These are phyloP conservation scores for Crepidotus variabilis DNA, from an alignment of 768 basidiomycete genomes.

Conservation along the genomic window DNA sequence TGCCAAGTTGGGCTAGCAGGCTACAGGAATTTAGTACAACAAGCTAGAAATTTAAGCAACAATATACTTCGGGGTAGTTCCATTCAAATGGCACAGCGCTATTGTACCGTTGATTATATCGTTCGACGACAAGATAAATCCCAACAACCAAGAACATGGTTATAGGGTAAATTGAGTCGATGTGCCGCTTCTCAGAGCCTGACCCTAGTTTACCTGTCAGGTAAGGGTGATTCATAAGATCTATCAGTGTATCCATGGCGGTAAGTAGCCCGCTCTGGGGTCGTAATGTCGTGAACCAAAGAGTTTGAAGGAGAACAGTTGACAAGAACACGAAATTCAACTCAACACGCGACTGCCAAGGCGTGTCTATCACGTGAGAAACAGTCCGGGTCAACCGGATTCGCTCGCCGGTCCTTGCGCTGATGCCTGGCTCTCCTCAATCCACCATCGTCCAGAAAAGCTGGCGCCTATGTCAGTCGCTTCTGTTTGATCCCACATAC, in stretches of 20 bases:
- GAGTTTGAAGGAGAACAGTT: not conserved
- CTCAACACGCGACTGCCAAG: not conserved
- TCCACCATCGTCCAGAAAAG: constrained; percentile 11
- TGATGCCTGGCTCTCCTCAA: constrained; percentile 9
- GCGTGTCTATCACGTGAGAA: not conserved
- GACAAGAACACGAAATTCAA: not conserved
- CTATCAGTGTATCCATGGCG: constrained; percentile 42
- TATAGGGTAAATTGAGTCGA: constrained; percentile 65
- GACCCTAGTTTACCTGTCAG: constrained; percentile 45
- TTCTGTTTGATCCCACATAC: constrained; percentile 52
- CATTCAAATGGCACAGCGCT: constrained; percentile 67
- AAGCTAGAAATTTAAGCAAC: not conserved
- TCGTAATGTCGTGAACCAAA: not conserved
- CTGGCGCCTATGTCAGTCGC: constrained; percentile 20
- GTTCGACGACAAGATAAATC: constrained; percentile 74
- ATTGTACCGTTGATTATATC: constrained; percentile 72
- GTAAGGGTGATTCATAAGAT: constrained; percentile 51
- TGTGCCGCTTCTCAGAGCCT: constrained; percentile 46
- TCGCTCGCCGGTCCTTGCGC: not conserved
- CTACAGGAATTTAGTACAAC: constrained; percentile 24
- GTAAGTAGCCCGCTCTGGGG: not conserved
- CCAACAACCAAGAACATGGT: constrained; percentile 72
- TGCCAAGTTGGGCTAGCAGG: constrained; percentile 58
- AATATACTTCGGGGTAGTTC: constrained; percentile 54
- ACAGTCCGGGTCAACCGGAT: not conserved